Evolutionary conservation across 352 stramenopile species (phyloP).

Genomic region (Elongisporangium undulatum): DNA sequence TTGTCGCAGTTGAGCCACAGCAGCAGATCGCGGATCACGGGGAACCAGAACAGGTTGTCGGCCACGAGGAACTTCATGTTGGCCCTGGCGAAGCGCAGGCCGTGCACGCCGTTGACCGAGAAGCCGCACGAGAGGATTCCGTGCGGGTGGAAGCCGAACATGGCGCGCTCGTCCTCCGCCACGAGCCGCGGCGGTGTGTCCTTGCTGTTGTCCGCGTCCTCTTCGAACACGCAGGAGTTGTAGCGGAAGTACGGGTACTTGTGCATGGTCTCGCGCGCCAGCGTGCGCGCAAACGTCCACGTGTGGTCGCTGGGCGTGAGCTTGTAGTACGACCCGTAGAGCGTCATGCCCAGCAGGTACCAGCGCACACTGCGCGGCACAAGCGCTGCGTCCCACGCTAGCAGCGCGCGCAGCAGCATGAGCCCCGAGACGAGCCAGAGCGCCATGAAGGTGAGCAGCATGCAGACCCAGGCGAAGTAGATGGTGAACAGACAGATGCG

Average conservation of each 20-base stretch:
- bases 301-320: constrained; percentile 6
- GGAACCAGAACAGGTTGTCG: constrained; percentile 45
- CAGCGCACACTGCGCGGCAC: constrained; percentile 1
- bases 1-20: constrained; percentile 31
- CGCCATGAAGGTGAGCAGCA: constrained; percentile 10
- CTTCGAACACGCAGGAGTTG: constrained; percentile 37
- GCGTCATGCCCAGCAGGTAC: constrained; percentile 14
- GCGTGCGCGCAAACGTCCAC: constrained; percentile 20
- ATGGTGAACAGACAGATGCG: constrained; percentile 20
- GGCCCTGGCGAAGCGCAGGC: constrained; percentile 23
- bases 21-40: constrained; percentile 35
- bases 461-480: constrained; percentile 31
- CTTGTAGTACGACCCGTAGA: constrained; percentile 26
- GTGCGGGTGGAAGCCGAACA: constrained; percentile 36
- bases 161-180: constrained; percentile 10
- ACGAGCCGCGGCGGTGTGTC: constrained; percentile 9
- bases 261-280: constrained; percentile 25
- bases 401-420: constrained; percentile 5
- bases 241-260: constrained; percentile 55
- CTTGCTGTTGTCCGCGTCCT: not conserved
- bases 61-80: constrained; percentile 40
- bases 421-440: constrained; percentile 19
- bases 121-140: constrained; percentile 35
- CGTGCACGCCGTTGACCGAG: constrained; percentile 29
- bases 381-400: constrained; percentile 1